Conservation (phyloP, 345 rosid genomes). For the Angophora floribunda region DNA sequence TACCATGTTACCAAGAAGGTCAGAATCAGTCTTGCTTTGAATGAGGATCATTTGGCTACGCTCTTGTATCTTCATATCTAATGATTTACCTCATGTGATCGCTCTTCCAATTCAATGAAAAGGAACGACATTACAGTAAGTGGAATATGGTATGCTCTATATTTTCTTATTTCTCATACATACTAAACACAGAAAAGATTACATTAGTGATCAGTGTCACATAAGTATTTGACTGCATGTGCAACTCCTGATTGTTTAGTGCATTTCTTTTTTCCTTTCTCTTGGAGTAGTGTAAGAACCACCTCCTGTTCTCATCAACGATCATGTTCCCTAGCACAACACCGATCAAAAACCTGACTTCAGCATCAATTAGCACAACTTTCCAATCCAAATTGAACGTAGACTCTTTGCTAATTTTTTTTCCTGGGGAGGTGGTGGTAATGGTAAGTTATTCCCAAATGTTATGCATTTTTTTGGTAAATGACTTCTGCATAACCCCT, state of each 20-base stretch:
- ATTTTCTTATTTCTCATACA: too few species aligned
- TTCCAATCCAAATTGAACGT: not conserved
- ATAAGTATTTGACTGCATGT: not conserved
- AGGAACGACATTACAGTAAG: too few species aligned
- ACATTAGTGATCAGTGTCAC: not conserved
- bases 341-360: not conserved
- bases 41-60: too few species aligned
- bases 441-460: not conserved
- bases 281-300: not conserved
- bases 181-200: too few species aligned
- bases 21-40: too few species aligned
- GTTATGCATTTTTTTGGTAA: not conserved
- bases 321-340: not conserved
- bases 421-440: not conserved
- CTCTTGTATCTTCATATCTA: too few species aligned
- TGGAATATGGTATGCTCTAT: too few species aligned
- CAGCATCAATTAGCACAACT: not conserved
- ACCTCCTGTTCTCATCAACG: not conserved
- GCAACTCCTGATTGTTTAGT: not conserved
- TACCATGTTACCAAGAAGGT: too few species aligned
- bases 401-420: not conserved
- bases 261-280: not conserved
- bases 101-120: too few species aligned
- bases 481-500: not conserved
- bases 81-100: too few species aligned